phyloP scores from a whole-genome alignment of 2,329 filamentous ascomycete genomes.

The Knoxdaviesia proteae region DNA sequence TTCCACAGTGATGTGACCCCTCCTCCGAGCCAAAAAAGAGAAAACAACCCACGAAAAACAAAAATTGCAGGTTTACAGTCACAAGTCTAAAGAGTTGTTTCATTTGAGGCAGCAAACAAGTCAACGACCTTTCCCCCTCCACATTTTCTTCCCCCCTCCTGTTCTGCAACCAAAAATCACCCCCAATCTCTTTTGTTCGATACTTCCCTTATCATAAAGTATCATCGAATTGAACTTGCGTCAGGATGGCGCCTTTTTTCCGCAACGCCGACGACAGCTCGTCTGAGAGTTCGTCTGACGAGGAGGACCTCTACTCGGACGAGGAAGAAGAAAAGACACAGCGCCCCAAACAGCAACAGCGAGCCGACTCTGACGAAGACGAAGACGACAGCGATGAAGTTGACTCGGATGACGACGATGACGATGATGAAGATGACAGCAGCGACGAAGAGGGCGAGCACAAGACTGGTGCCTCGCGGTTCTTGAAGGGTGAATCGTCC shows the following conservation, averaged over 20 bases:
- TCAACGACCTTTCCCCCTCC: too few species aligned
- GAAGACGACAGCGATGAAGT: constrained; percentile 31
- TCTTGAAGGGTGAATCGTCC: constrained; percentile 57
- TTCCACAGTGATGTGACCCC: too few species aligned
- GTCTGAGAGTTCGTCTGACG: constrained; percentile 84
- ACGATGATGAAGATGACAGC: constrained; percentile 31
- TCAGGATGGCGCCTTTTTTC: constrained; percentile 83
- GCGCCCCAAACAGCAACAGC: constrained; percentile 29
- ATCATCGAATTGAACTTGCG: too few species aligned
- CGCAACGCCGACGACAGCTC: constrained; percentile 82
- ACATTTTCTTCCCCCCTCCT: too few species aligned
- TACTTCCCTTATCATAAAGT: too few species aligned
- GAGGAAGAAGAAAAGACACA: constrained; percentile 44
- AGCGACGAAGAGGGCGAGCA: constrained; percentile 45
- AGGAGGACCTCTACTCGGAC: constrained; percentile 81
- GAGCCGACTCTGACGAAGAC: constrained; percentile 25
- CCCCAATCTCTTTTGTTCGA: too few species aligned
- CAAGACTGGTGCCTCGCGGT: constrained; percentile 54
- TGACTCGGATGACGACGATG: constrained; percentile 20
- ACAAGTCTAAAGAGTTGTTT: too few species aligned
- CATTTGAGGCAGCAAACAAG: too few species aligned
- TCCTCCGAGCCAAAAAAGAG: too few species aligned
- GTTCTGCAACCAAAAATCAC: too few species aligned
- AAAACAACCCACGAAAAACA: too few species aligned
- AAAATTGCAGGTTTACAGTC: too few species aligned